Base-by-base conservation (phyloP, 805 yeast genomes). In the Spathaspora hagerdaliae region DNA sequence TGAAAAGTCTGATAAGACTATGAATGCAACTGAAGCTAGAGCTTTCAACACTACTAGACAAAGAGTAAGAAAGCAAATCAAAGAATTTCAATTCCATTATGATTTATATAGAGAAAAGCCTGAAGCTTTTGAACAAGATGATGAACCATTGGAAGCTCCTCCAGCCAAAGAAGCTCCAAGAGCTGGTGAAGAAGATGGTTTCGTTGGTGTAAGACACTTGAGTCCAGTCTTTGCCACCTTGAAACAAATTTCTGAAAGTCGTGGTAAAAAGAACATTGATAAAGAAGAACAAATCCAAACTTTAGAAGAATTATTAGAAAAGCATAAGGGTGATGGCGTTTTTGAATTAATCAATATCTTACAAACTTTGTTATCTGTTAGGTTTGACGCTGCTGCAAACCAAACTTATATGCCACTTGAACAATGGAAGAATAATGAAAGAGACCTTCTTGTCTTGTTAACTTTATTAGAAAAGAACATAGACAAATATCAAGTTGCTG, bases 241-340 rank as follows among this genome's bases (percentile, higher is more conserved):
- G 63, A 79, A 84, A 63, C 67, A 81, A 44, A 82, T 94, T 46
- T 72, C 86, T 49, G 98, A 94, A 67, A 77, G 90, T 41, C 84
- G 99, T 71, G 99, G 99, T 74, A 91, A 91, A 76, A 92, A 88
- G 75, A 90, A 88, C 64, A 85, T 89, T 51, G 96, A 92, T 65
- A 81, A 83, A 52, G 65, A 63, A 51, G 96, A 87, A 65, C 96
- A 92, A 67, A 80, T 90, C 52, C 69, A 71, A 45, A 73, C 77
- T 38, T 74, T 94, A 60, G 96, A 87, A 69, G 74, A 73, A 39
- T 72, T 87, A 51, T 74, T 83, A 45, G 58, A 48, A 26, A 59
- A 57, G 12, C 56, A 58, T 45, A 44, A 47, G 40, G 41, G 54
- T 10, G 55, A 54, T 34, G 61, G 59, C 36, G 59, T 57, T 31